Evolutionary conservation across 352 stramenopile genomes (phyloP), one percentile per base, ranked within the genome.

Genomic region (Phytophthora constricta): DNA sequence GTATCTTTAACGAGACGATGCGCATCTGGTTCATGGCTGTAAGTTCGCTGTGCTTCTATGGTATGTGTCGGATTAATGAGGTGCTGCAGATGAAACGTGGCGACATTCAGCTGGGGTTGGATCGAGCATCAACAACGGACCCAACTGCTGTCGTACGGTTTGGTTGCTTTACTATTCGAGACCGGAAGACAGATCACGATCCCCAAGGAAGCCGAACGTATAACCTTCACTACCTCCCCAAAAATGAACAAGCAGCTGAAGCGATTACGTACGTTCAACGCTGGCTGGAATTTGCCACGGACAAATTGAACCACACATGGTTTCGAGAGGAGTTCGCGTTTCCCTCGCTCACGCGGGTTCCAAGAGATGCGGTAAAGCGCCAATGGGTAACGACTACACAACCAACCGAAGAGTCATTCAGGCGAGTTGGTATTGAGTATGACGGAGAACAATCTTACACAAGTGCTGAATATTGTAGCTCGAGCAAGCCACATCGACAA

Each of bases 11-110:
- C 43, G 14, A 66, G 26, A 65, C 62, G 0, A 64, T 65, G 52
- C 39, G 51, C 0, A 1, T 70, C 9, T 71, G 52, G 55, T 56
- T 69, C 39, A 59, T 56, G 9, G 62, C 31, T 0, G 60, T 68
- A 0, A 62, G 31, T 11, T 62, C 51, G 10, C 51, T 68, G 2
- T 46, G 19, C 25, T 73, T 70, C 46, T 74, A 77, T 22, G 51
- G 55, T 5, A 74, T 71, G 59, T 70, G 64, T 26, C 48, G 54
- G 3, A 68, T 69, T 46, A 19, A 63, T 2, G 46, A 55, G 39
- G 62, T 55, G 0, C 47, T 64, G 2, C 26, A 47, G 2, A 62
- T 68, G 37, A 62, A 57, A 17, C 57, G 48, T 10, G 8, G 45
- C 17, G 53, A 62, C n/a, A 59, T 63, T 20, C 53, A 59, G 22